Conservation (phyloP, 305 asterid species). For the Striga hermonthica region DNA sequence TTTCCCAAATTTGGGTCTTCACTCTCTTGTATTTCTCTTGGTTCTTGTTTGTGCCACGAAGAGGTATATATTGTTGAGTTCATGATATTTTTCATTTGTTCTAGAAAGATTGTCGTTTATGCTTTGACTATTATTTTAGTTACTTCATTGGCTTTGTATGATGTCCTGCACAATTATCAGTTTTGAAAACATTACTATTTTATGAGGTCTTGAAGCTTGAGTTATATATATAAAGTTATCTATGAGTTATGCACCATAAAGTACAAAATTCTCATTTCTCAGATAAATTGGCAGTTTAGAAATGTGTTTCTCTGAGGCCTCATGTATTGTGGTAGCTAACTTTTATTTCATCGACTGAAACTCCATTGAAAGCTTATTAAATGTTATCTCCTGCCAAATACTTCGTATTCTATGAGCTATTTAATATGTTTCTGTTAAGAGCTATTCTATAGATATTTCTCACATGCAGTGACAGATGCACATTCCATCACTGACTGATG, state of each 20-base stretch:
- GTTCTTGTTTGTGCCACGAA: too few species aligned
- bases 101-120: slow-evolving; percentile 19
- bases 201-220: slow-evolving; percentile 1
- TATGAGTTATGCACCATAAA: not conserved
- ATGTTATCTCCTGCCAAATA: not conserved
- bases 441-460: not conserved
- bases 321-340: too few species aligned
- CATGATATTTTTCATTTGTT: slow-evolving; percentile 8
- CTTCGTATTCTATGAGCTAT: slow-evolving; percentile 10
- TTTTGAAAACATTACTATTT: slow-evolving; percentile 3
- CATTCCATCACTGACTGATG: slow-evolving; percentile 20
- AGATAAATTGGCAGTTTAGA: slow-evolving; percentile 3
- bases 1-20: too few species aligned
- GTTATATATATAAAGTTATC: not conserved
- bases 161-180: slow-evolving; percentile 10
- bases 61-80: not conserved
- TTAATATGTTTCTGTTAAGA: slow-evolving; percentile 14
- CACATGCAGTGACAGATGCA: slow-evolving; percentile 15
- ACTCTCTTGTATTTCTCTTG: too few species aligned
- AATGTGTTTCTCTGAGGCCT: not conserved
- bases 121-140: not conserved
- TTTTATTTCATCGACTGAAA: not conserved
- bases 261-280: not conserved
- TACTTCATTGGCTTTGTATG: slow-evolving; percentile 19
- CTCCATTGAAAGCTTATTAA: slow-evolving; percentile 7